Evolutionary conservation across 495 filamentous ascomycete species (phyloP), one percentile per base, ranked within the genome.

Genomic region (Lentithecium fluviatile): DNA sequence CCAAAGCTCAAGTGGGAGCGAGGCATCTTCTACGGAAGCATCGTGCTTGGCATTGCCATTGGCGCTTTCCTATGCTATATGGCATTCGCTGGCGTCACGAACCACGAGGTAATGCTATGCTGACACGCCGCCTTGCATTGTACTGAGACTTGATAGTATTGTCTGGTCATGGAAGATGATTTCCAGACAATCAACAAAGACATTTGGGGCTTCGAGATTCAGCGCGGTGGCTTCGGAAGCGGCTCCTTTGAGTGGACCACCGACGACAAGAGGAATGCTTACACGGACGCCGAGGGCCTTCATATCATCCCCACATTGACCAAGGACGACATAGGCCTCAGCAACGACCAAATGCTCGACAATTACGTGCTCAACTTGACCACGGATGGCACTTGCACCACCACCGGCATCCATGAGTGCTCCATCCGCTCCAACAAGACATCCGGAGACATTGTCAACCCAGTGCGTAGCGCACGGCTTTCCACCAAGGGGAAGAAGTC

Each of bases 251-350:
- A 79, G 54, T 76, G 74, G 76, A 78, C 75, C 4, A 79, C 76
- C 5, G 67, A 66, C 42, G 77, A 78, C 50, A 52, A 68, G 0
- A 62, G 64, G 54, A 80, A 80, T 58, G 62, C 75, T 0, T 79
- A 73, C 57, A 70, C 69, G 7, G 74, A 77, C 49, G 67, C 38
- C 0, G 60, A 71, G 1, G 76, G 76, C 25, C 68, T 80, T 1
- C 75, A 79, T 45, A 80, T 80, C 45, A 72, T 78, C 8, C 78
- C 77, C 2, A 79, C 76, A 0, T 47, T 80, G 23, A 78, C 76
- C 0, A 78, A 54, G 37, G 74, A 75, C 42, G 65, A 70, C 0
- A 74, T 70, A 0, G 26, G 56, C 7, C 77, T 78, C 21, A 74
- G 68, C 2, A 52, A 47, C 4, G 72, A 68, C 12, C 69, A 78